Percentiles rank a stretch among this genome's conserved stretches.
phyloP scores from a whole-genome alignment of 2,329 filamentous ascomycete species.

The Aureobasidium uvarum region DNA sequence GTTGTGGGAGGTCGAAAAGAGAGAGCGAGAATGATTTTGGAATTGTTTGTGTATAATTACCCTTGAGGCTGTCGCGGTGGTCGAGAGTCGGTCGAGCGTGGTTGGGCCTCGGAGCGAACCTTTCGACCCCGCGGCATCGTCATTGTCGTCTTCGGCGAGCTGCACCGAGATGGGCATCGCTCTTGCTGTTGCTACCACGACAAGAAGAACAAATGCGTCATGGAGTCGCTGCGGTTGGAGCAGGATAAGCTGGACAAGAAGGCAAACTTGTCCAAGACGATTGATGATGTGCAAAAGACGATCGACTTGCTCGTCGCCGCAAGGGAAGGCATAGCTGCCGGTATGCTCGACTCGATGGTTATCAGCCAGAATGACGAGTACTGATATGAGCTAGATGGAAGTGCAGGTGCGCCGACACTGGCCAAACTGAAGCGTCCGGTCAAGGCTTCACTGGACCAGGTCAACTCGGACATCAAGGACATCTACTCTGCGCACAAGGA shows the following conservation, averaged over 20 bases:
- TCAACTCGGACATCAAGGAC: slow-evolving; percentile 78
- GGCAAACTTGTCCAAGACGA: slow-evolving; percentile 66
- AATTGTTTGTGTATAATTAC: slow-evolving; percentile 7
- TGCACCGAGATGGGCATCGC: slow-evolving; percentile 8
- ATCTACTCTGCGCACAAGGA: slow-evolving; percentile 78
- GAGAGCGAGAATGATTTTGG: not conserved
- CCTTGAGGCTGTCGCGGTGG: not conserved
- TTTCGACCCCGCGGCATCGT: slow-evolving; percentile 18
- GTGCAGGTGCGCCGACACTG: slow-evolving; percentile 61
- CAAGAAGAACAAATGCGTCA: slow-evolving; percentile 34
- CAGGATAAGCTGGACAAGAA: slow-evolving; percentile 68
- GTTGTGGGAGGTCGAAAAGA: not conserved
- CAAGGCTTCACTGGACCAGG: slow-evolving; percentile 73
- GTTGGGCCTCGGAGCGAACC: slow-evolving; percentile 19
- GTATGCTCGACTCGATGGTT: slow-evolving; percentile 47
- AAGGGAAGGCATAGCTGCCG: slow-evolving; percentile 68
- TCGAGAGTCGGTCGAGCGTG: not conserved
- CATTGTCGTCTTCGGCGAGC: not conserved
- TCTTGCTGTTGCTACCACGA: not conserved
- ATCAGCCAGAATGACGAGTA: not conserved
- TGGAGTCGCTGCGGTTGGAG: slow-evolving; percentile 70
- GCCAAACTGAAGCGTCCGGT: slow-evolving; percentile 83
- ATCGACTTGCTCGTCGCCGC: slow-evolving; percentile 74
- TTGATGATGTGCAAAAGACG: slow-evolving; percentile 77
- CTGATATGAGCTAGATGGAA: not conserved